A percentile compares a stretch with the other conserved stretches of the same genome.
These are phyloP conservation scores for Blumeria graminis DNA, from an alignment of 2,329 filamentous ascomycete species.

Conservation along the genomic window DNA sequence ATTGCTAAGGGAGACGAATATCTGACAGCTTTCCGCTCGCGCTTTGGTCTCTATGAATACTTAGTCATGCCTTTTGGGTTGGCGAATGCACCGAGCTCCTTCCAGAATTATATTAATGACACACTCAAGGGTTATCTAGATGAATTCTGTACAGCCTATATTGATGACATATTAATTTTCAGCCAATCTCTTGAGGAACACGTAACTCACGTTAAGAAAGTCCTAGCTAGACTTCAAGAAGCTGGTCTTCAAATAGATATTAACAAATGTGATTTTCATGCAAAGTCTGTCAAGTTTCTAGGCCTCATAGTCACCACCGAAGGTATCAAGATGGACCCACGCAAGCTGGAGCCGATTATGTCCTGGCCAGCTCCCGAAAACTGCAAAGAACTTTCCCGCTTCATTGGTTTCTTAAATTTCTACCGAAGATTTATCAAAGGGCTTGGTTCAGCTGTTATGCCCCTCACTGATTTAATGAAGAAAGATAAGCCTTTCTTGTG, in stretches of 20 bases:
- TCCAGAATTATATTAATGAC: constrained; percentile 7
- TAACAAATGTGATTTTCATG: not conserved
- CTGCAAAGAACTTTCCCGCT: not conserved
- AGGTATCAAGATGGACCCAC: not conserved
- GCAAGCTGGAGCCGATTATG: not conserved
- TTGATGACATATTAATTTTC: constrained; percentile 5
- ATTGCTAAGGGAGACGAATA: not conserved
- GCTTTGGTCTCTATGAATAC: constrained; percentile 11
- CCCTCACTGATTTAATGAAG: not conserved
- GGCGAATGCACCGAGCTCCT: constrained; percentile 7
- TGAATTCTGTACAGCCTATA: constrained; percentile 4
- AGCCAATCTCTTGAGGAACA: not conserved
- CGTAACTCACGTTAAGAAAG: not conserved
- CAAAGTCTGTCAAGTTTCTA: not conserved
- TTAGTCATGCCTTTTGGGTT: constrained; percentile 13
- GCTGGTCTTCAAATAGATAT: not conserved
- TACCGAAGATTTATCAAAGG: not conserved
- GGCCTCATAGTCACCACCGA: not conserved
- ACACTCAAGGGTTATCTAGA: constrained; percentile 5
- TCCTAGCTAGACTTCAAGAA: not conserved
- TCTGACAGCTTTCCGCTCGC: not conserved
- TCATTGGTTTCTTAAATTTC: not conserved
- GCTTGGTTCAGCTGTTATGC: not conserved
- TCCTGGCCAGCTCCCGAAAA: not conserved
- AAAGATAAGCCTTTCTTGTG: not conserved